These are phyloP conservation scores for Tuber magnatum DNA, from an alignment of 495 filamentous ascomycete genomes.

Conservation along the genomic window DNA sequence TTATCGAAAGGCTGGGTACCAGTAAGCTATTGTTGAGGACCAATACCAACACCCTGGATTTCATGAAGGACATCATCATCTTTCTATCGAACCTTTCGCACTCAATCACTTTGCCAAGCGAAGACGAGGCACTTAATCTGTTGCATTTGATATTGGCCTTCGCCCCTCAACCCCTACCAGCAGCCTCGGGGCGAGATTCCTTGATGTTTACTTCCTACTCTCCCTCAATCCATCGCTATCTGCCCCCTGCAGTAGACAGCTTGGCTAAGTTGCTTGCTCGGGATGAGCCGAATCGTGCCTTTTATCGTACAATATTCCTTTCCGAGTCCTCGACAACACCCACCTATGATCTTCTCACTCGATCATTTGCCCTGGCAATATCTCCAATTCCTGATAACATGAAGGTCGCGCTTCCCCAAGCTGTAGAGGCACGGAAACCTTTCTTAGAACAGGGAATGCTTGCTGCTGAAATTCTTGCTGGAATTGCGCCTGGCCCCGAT, in stretches of 20 bases:
- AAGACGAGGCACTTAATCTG: conserved; percentile 79
- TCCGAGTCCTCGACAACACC: conserved; percentile 56
- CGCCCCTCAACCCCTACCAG: conserved; percentile 62
- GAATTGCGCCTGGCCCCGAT: conserved; percentile 65
- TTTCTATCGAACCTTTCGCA: conserved; percentile 82
- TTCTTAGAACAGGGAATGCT: conserved; percentile 85
- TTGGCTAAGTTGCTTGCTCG: conserved; percentile 86
- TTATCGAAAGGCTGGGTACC: conserved; percentile 82
- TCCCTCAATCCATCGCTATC: conserved; percentile 73
- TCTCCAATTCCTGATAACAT: conserved; percentile 68
- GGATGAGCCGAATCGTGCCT: conserved; percentile 83
- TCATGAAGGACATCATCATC: conserved; percentile 91
- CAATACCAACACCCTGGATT: conserved; percentile 74
- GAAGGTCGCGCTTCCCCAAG: conserved; percentile 47
- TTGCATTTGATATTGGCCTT: conserved; percentile 88
- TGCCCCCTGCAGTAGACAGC: conserved; percentile 79
- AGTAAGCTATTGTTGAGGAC: conserved; percentile 77
- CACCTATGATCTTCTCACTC: conserved; percentile 75
- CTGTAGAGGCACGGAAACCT: conserved; percentile 74
- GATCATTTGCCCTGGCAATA: conserved; percentile 80
- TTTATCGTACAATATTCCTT: conserved; percentile 71
- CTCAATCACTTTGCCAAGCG: conserved; percentile 69
- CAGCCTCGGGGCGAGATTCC: conserved; percentile 48
- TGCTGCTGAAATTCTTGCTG: conserved; percentile 78
- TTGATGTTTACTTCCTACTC: conserved; percentile 75